Evolutionary conservation across 306 rosid genomes (phyloP).

Genomic region (barrel medic (Medicago truncatula)): MtrunA17r5.0-ANR NC_053045.1:29969001-29969500

Average conservation of each 20-base stretch:
- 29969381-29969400: background rate
- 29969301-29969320: conserved; percentile 99
- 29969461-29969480: conserved; percentile 91
- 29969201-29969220: conserved; percentile 95
- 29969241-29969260: conserved; percentile 98
- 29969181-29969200: conserved; percentile 93
- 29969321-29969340: conserved; percentile 61
- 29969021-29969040: background rate
- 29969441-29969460: conserved; percentile 98
- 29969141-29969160: conserved; percentile 35
- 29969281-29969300: conserved; percentile 90
- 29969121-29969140: background rate
- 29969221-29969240: conserved; percentile 98
- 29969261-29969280: conserved; percentile 82
- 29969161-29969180: conserved; percentile 91
- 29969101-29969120: background rate
- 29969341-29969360: background rate
- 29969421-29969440: conserved; percentile 99
- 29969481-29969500: conserved; percentile 92
- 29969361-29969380: background rate
- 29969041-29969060: background rate
- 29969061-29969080: background rate
- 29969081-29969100: background rate
- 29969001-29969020: background rate
- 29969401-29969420: background rate